Percentiles rank a stretch among this genome's conserved stretches.
These are phyloP conservation scores for Trametes meyenii DNA, from an alignment of 768 basidiomycete species.

Conservation along the genomic window DNA sequence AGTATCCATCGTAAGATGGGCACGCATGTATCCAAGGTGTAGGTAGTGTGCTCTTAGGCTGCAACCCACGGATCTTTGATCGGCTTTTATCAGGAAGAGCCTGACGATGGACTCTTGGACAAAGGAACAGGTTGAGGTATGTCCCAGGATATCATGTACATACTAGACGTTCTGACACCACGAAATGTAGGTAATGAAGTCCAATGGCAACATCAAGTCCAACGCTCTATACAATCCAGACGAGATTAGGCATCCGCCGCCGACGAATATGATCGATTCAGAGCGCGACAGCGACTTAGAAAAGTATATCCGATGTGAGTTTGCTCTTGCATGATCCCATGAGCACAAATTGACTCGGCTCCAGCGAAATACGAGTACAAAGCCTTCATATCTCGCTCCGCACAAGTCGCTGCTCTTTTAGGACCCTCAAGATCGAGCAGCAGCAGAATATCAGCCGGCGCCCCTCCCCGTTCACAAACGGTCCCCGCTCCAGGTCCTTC, in stretches of 20 bases:
- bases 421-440: constrained; percentile 36
- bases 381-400: constrained; percentile 52
- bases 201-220: constrained; percentile 79
- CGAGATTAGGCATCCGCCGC: constrained; percentile 80
- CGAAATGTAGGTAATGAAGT: constrained; percentile 67
- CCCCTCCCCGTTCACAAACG: constrained; percentile 28
- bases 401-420: constrained; percentile 34
- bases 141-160: constrained; percentile 31
- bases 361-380: constrained; percentile 84
- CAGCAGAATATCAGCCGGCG: constrained; percentile 16
- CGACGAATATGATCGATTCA: constrained; percentile 73
- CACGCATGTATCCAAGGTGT: constrained; percentile 94
- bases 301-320: constrained; percentile 82
- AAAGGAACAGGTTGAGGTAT: constrained; percentile 86
- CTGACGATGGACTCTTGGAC: constrained; percentile 86
- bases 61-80: no score
- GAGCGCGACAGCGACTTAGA: constrained; percentile 91
- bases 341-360: background rate
- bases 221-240: constrained; percentile 84
- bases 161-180: background rate
- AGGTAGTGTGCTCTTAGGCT: constrained; percentile 36
- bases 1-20: constrained; percentile 94
- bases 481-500: constrained; percentile 21
- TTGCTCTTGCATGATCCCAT: background rate
- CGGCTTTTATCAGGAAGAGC: constrained; percentile 90